Percentiles rank a stretch among this genome's conserved stretches.
Evolutionary conservation across 768 basidiomycete species (phyloP).

Genomic region (Zangia roseola): DNA sequence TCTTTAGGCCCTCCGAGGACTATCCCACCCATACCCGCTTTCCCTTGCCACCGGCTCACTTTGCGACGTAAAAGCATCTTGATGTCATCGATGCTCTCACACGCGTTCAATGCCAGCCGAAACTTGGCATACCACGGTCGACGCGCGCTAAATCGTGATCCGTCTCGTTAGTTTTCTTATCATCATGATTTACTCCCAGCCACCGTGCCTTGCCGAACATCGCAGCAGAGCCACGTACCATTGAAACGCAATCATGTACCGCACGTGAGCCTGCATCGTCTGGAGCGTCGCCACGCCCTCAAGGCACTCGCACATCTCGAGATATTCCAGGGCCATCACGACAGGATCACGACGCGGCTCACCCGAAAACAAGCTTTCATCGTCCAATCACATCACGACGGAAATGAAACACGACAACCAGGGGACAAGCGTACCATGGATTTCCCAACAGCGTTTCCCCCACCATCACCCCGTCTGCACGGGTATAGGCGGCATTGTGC

Average conservation of each 20-base stretch:
- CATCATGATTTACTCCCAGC: too few relatives aligned
- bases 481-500: slow-evolving; percentile 52
- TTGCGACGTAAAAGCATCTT: slow-evolving; percentile 42
- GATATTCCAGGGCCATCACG: slow-evolving; percentile 66
- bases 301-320: slow-evolving; percentile 55
- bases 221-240: slow-evolving; percentile 44
- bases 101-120: slow-evolving; percentile 42
- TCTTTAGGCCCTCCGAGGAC: neutral
- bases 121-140: slow-evolving; percentile 59
- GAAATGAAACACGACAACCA: too few relatives aligned
- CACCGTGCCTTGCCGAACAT: too few relatives aligned
- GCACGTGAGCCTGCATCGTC: slow-evolving; percentile 60
- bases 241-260: slow-evolving; percentile 66
- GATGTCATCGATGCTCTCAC: slow-evolving; percentile 46
- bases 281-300: slow-evolving; percentile 48
- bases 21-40: slow-evolving; percentile 7
- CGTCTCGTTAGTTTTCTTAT: neutral
- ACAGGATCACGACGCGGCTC: slow-evolving; percentile 59
- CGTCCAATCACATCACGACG: neutral
- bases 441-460: slow-evolving; percentile 76
- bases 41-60: slow-evolving; percentile 53
- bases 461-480: slow-evolving; percentile 78
- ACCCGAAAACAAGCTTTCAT: slow-evolving; percentile 53
- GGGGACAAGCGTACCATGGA: slow-evolving; percentile 55
- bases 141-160: slow-evolving; percentile 33